A percentile compares a stretch with the other conserved stretches of the same genome.
These are phyloP conservation scores for Astragalus membranaceus DNA, from an alignment of 306 rosid genomes.

Conservation along the genomic window DNA sequence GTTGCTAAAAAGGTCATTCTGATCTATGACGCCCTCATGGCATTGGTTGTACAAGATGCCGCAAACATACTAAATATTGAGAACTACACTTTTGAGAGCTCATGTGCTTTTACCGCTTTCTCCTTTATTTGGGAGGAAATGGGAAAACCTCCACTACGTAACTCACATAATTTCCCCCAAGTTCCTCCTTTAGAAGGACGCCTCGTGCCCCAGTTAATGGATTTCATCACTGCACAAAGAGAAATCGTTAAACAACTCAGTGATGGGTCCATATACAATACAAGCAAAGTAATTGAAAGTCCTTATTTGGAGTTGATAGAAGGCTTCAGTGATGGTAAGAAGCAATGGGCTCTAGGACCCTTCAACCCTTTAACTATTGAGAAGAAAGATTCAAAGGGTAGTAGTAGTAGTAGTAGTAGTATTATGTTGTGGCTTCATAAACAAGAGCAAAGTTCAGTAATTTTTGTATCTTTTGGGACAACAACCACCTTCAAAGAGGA, in stretches of 20 bases:
- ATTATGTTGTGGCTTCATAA: slow-evolving; percentile 17
- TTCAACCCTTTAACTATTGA: slow-evolving; percentile 29
- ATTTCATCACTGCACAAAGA: not conserved
- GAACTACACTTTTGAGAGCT: no score
- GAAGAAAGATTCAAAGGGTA: not conserved
- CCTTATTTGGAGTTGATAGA: slow-evolving; percentile 29
- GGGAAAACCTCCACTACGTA: not conserved
- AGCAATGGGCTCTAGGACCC: slow-evolving; percentile 51
- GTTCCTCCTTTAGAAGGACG: slow-evolving; percentile 32
- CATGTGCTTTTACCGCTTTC: no score
- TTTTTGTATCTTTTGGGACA: slow-evolving; percentile 60
- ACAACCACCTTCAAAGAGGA: slow-evolving; percentile 31
- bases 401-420: not conserved
- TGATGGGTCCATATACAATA: slow-evolving; percentile 34
- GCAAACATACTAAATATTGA: no score
- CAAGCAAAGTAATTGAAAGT: slow-evolving; percentile 34
- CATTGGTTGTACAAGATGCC: no score
- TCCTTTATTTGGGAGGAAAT: slow-evolving; percentile 22
- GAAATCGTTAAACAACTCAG: not conserved
- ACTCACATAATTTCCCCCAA: not conserved
- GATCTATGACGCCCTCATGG: slow-evolving; percentile 21
- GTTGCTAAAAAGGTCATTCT: slow-evolving; percentile 29
- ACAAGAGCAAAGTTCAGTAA: slow-evolving; percentile 28
- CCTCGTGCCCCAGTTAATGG: slow-evolving; percentile 15
- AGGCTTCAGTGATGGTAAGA: not conserved